Evolutionary conservation across 805 yeast genomes (phyloP), one percentile per base, ranked within the genome.

Genomic region (Kuraishia floccosa): DNA sequence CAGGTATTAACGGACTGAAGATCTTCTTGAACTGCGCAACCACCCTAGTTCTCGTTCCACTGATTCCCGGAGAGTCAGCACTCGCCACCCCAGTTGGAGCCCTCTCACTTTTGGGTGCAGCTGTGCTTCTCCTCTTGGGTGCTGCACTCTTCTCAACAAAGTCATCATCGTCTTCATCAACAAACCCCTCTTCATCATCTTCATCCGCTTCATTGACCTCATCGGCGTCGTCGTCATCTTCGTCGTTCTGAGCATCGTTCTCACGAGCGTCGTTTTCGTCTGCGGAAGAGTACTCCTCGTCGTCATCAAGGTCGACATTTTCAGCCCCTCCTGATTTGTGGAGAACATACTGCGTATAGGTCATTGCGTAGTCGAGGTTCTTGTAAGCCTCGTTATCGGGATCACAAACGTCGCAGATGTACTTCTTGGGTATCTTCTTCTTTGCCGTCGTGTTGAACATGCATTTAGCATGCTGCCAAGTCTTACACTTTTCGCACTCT

Each of bases 391-490:
- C 31, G 27, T 46, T 46, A 1, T 40, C 30, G 0, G 69, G 65
- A 38, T 56, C 62, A 49, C 86, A 78, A 16, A 62, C 51, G 41
- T 68, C 63, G 52, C 87, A 78, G 14, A 41, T 39, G 45, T 78
- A 76, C 9, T 44, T 39, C 8, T 64, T 54, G 3, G 81, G 79
- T 2, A 65, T 47, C 19, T 44, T 46, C 20, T 47, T 52, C 15
- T 42, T 46, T n/a, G 43, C 43, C 8, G 55, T 50, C 6, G 56
- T 47, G 27, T 63, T 72, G 17, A 76, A 65, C 68, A 76, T 61
- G 49, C 87, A 79, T 33, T 46, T 54, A 20, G 69, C 66, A 44
- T 79, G 87, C 46, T 79, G 86, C 86, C 86, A 79, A 2, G 84
- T 68, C 27, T 62, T 50, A 46, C 87, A 79, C 6, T 52, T 41